These are phyloP conservation scores for Rhynchospora tenuis DNA, from an alignment of 176 grass and related monocot genomes.

Conservation along the genomic window DNA sequence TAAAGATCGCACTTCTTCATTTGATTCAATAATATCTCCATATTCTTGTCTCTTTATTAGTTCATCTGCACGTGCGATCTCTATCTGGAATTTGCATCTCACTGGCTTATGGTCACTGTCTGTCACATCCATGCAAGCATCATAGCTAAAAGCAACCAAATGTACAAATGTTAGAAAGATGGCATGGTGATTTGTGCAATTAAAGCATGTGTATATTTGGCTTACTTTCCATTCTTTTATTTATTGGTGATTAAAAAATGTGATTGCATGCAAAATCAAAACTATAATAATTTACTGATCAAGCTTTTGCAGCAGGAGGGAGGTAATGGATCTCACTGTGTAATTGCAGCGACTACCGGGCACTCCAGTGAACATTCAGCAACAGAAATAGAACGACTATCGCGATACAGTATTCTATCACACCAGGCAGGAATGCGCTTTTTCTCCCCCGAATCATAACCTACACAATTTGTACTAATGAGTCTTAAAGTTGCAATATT, in stretches of 20 bases:
- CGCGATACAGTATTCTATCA: constrained; percentile 90
- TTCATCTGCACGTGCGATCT: constrained; percentile 83
- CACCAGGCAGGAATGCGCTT: constrained; percentile 98
- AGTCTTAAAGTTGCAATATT: constrained; percentile 3
- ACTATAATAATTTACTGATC: neutral
- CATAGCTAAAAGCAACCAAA: constrained; percentile 52
- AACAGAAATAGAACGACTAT: constrained; percentile 80
- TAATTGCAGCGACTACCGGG: constrained; percentile 84
- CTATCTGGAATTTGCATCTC: constrained; percentile 82
- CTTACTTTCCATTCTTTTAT: neutral
- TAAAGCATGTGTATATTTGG: neutral
- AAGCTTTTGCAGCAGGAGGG: neutral
- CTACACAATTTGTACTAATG: constrained; percentile 39
- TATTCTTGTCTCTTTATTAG: constrained; percentile 87
- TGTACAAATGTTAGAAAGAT: neutral
- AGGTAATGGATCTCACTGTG: constrained; percentile 39
- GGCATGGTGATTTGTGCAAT: neutral
- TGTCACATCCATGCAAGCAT: constrained; percentile 91
- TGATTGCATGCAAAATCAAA: neutral
- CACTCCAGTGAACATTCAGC: constrained; percentile 87
- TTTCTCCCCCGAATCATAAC: constrained; percentile 95
- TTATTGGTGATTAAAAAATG: neutral
- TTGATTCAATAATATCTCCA: constrained; percentile 65
- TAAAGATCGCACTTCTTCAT: constrained; percentile 48
- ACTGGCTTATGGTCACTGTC: constrained; percentile 98